Evolutionary conservation across 2,329 filamentous ascomycete genomes (phyloP), one percentile per base, ranked within the genome.

Genomic region (Pyricularia sp.): DNA sequence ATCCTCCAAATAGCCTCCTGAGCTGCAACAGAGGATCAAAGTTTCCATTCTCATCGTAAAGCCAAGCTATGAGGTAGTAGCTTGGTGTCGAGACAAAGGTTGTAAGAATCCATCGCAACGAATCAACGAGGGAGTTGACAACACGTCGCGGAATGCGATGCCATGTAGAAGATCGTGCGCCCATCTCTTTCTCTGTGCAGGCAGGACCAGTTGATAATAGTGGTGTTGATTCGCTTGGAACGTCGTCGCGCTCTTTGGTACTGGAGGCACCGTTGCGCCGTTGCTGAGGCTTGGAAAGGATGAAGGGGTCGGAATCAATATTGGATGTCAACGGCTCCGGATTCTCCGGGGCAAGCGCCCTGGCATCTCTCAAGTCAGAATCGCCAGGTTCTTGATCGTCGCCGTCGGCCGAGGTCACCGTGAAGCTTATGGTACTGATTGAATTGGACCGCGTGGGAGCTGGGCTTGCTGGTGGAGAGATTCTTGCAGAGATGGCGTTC

Each of bases 401-500:
- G 65, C 71, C 68, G 65, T 67, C 63, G 66, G 78, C 77, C 65
- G 79, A 74, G 66, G 77, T 73, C 68, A 81, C 74, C 62, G 78
- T 77, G 62, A 82, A 72, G 67, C 79, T 78, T 67, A 85, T 75
- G 67, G 81, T 81, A 70, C 78, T 79, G 71, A 86, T 77, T 31
- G 85, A 87, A 74, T 86, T 87, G 67, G 84, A 83, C 74, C 84
- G 81, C 66, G 84, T 82, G 65, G 83, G 80, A 60, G 75, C 73
- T 40, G 84, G 80, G 70, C 80, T 85, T 66, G 83, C 77, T 65
- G 84, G 76, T 69, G 85, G 83, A 71, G 85, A 86, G 75, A 93
- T 90, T 79, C 89, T 88, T 75, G 90, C 87, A 73, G 91, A 94
- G 76, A 97, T 86, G 76, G 96, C 91, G 80, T 94, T 96, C 81